Percentiles rank a stretch among this genome's conserved stretches.
These are phyloP conservation scores for Sarcomyxa edulis DNA, from an alignment of 768 basidiomycete species.

Conservation along the genomic window DNA sequence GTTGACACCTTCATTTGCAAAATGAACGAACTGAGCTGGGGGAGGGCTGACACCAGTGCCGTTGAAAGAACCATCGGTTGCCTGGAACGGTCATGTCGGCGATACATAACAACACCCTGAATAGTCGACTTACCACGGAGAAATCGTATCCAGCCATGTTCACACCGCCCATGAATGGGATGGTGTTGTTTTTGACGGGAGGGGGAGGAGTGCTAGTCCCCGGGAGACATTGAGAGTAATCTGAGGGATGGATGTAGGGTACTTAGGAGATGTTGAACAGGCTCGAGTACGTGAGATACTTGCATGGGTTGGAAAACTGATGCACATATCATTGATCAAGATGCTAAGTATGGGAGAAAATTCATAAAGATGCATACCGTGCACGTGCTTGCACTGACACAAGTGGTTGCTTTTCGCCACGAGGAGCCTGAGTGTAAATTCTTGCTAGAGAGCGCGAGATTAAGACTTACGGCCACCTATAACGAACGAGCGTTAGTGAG, in stretches of 20 bases:
- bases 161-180: conserved; percentile 40
- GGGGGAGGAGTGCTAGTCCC: conserved; percentile 15
- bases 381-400: too few species aligned
- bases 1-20: conserved; percentile 42
- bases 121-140: conserved; percentile 25
- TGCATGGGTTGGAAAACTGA: too few species aligned
- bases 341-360: too few species aligned
- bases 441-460: conserved; percentile 10
- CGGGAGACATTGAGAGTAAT: conserved; percentile 31
- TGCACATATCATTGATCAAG: neutral
- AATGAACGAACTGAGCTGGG: conserved; percentile 40
- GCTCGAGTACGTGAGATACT: too few species aligned
- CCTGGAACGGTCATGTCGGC: conserved; percentile 12
- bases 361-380: too few species aligned
- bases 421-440: too few species aligned
- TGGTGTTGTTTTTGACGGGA: conserved; percentile 10
- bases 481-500: too few species aligned
- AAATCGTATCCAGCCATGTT: conserved; percentile 47
- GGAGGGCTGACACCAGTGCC: conserved; percentile 33
- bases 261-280: too few species aligned
- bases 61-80: conserved; percentile 40
- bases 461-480: too few species aligned
- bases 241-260: too few species aligned
- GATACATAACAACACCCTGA: neutral
- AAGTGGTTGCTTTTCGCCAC: neutral